Evolutionary conservation across 805 yeast species (phyloP), one percentile per base, ranked within the genome.

Genomic region (Tetrapisispora pingtungensis): DNA sequence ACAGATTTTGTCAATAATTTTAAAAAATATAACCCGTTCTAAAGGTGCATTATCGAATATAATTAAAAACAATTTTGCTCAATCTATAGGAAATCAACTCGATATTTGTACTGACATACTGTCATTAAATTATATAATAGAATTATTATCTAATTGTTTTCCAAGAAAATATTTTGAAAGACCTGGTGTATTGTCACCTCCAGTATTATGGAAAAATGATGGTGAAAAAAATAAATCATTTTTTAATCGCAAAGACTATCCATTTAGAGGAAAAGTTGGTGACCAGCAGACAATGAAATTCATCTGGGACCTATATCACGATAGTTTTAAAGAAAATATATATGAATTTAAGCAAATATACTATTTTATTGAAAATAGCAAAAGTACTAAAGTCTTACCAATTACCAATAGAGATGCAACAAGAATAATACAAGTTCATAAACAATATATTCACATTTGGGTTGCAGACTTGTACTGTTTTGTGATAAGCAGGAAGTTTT

Each of bases 31-130:
- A n/a, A 46, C 50, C 7, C 43, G 45, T 22, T 41, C 52, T 20
- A 48, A 45, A 22, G 48, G 45, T 14, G 22, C 42, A 4, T 38
- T 53, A 18, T 43, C 43, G 3, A 42, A 49, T 8, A 32, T 51
- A 34, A 39, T 55, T 17, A 44, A 44, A 30, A 46, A 36, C 6
- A 47, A 42, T 10, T 54, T 42, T 40, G 40, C 47, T 13, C 13
- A 15, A 10, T 36, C 39, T 17, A 15, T 57, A 4, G 58, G 58
- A 10, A 28, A 32, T 17, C 19, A 51, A 10, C 37, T 55, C 24
- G 56, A 53, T 20, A 38, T 33, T 24, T 24, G 49, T 7, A 43
- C 42, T 10, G 54, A 54, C 36, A 50, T 57, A 28, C 58, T 55
- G 20, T 50, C 51, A 33, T 53, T 52, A 6, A 49, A 51, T 42